Evolutionary conservation across 2,329 filamentous ascomycete genomes (phyloP).

Genomic region (Nemania diffusa): DNA sequence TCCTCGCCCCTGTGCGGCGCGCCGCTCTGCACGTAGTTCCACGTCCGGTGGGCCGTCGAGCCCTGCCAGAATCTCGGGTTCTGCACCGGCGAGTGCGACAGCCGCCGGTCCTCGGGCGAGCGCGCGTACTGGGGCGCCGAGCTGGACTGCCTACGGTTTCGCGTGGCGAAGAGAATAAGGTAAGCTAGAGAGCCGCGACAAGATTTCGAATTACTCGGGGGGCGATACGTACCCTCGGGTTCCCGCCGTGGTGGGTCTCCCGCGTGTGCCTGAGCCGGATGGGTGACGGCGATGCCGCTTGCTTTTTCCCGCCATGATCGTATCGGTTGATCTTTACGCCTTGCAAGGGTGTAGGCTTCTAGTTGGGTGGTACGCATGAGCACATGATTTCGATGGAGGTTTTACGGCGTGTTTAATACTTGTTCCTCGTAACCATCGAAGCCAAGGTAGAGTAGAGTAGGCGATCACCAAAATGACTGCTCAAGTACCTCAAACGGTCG

Average conservation of each 20-base stretch:
- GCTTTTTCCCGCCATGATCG: neutral
- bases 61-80: neutral
- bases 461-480: neutral
- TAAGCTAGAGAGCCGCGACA: neutral
- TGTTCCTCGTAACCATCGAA: neutral
- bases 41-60: neutral
- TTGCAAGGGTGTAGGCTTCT: neutral
- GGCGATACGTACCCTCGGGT: neutral
- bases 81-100: neutral
- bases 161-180: neutral
- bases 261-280: neutral
- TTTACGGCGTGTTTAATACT: neutral
- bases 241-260: neutral
- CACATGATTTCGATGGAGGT: neutral
- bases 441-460: neutral
- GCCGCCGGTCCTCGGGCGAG: neutral
- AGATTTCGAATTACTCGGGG: no score
- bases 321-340: neutral
- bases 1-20: neutral
- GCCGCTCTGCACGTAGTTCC: constrained; percentile 5
- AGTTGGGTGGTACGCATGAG: neutral
- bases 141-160: no score
- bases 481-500: neutral
- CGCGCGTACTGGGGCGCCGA: neutral
- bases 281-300: neutral